Conservation (phyloP, 768 basidiomycete species). For the Amanita pseudoporphyria region DNA sequence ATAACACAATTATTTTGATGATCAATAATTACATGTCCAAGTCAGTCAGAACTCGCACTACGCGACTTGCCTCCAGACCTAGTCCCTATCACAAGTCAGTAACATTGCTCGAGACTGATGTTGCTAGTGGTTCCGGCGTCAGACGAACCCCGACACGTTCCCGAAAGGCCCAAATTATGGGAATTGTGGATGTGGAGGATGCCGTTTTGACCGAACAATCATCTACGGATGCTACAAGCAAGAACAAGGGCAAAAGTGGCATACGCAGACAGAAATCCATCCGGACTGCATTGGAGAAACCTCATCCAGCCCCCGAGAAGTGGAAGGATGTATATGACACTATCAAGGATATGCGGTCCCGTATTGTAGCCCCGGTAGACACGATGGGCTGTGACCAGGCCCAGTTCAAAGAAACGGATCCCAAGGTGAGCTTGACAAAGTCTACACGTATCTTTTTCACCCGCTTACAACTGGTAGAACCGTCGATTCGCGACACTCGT, state of each 20-base stretch:
- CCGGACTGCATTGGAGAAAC: constrained; percentile 40
- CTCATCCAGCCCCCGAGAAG: constrained; percentile 55
- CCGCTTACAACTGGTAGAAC: constrained; percentile 41
- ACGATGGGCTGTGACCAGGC: constrained; percentile 83
- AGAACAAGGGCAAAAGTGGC: constrained; percentile 8
- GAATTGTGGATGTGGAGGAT: constrained; percentile 6
- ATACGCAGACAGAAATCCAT: constrained; percentile 49
- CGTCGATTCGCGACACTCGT: constrained; percentile 79
- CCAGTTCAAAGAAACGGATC: constrained; percentile 51
- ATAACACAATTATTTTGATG: not conserved
- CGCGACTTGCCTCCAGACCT: constrained; percentile 26
- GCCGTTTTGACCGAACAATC: not conserved
- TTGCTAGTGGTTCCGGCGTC: constrained; percentile 10
- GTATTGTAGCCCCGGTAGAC: constrained; percentile 79
- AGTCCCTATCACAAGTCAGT: constrained; percentile 37
- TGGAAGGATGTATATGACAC: constrained; percentile 66
- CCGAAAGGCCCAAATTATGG: constrained; percentile 9
- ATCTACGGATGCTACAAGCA: not conserved
- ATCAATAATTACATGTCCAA: constrained; percentile 13
- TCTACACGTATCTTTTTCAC: not conserved
- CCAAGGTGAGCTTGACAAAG: constrained; percentile 37
- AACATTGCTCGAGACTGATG: constrained; percentile 16
- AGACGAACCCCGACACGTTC: constrained; percentile 21
- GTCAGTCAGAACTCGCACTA: constrained; percentile 18
- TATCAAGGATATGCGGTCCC: constrained; percentile 69